Percentiles rank a stretch among this genome's conserved stretches.
Conservation (phyloP, 2,329 filamentous ascomycete species). For the Whalleya microplaca region DNA sequence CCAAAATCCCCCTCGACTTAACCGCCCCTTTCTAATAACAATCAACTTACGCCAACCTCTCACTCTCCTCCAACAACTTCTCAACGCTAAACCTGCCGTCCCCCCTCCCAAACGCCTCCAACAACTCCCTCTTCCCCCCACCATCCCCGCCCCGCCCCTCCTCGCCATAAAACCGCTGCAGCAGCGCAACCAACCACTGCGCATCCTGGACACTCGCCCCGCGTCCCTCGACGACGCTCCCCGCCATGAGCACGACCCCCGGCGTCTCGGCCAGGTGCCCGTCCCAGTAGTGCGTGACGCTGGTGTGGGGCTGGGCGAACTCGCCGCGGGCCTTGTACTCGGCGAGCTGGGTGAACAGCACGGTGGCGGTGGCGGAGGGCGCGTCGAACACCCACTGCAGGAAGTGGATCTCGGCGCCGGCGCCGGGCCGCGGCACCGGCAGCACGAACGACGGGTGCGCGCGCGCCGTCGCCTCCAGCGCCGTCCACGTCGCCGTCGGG, state of each 20-base stretch:
- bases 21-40: too few relatives aligned
- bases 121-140: conserved; percentile 67
- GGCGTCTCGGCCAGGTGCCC: conserved; percentile 64
- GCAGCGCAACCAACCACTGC: conserved; percentile 87
- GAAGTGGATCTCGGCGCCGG: conserved; percentile 84
- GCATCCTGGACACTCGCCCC: conserved; percentile 81
- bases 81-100: conserved; percentile 82
- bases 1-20: too few relatives aligned
- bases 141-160: conserved; percentile 59
- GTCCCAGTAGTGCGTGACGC: conserved; percentile 88
- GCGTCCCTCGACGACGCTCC: conserved; percentile 73
- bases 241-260: conserved; percentile 84
- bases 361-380: conserved; percentile 65
- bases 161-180: conserved; percentile 88
- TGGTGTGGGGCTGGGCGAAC: conserved; percentile 90
- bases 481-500: conserved; percentile 71
- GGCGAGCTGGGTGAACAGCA: conserved; percentile 92
- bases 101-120: conserved; percentile 82
- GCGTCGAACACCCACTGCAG: conserved; percentile 92
- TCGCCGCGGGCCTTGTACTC: conserved; percentile 92
- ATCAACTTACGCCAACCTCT: conserved; percentile 71
- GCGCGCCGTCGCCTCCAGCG: conserved; percentile 73
- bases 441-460: conserved; percentile 87
- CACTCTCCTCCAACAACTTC: conserved; percentile 83
- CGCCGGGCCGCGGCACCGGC: conserved; percentile 67